Base-by-base conservation (phyloP, 208 protist genomes). In the Polymyxa betae region DNA sequence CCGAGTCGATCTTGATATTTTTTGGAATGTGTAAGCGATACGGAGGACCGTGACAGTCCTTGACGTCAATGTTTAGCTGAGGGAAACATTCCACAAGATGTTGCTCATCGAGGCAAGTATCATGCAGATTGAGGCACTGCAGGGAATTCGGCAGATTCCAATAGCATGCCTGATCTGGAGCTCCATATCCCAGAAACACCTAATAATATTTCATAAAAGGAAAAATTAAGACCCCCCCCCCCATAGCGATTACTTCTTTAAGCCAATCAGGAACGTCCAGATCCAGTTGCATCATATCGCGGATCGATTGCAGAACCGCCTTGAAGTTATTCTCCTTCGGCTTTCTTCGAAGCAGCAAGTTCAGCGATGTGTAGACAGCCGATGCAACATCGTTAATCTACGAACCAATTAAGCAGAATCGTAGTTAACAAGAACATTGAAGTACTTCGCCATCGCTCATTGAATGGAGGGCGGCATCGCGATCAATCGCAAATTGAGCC, bases 241-340 rank as follows among this genome's bases (percentile, higher is more conserved):
- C 77, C 77, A 44, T 88, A n/a, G 41, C 12, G 5, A 45, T 40
- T 60, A 60, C 91, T 45, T 96, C 94, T 44, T 94, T 91, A 24
- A 97, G 92, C 96, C 96, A 97, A 0, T 95, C 92, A 0, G 96
- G 96, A 32, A 93, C 88, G 24, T 88, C 92, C 16, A 88, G 38
- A n/a, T 88, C 82, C 38, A 88, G 87, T 77, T 96, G 95, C 92
- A 97, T 96, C 29, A 97, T 87, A 32, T 92, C 88, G 20, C 96
- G 89, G 38, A 98, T 97, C 44, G 95, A 96, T 38, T 96, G 93
- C 0, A 98, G 92, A 12, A 97, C 93, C 0, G 96, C 96, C 88
- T 97, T 97, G 93, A 97, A 97, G 77, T 94, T 94, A 78, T 94
- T 94, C 92, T 94, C 93, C 92, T 94, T 91, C 0, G 96, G 91